Evolutionary conservation across 2,329 filamentous ascomycete genomes (phyloP).

Genomic region (Balansia obtecta): DNA sequence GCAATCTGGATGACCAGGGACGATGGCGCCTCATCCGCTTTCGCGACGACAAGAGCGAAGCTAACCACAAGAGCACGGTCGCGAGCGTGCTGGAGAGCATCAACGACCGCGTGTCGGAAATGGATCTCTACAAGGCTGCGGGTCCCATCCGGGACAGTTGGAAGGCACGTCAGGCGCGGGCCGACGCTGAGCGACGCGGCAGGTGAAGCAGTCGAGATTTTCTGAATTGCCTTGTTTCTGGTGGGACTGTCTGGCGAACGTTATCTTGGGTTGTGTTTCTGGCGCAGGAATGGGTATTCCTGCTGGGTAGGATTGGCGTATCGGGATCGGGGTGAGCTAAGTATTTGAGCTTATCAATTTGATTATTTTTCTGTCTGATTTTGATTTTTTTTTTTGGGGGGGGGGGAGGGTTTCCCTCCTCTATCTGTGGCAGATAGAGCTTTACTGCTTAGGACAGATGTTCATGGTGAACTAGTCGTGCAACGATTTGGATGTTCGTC

Average conservation of each 20-base stretch:
- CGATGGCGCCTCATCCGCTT: conserved; percentile 83
- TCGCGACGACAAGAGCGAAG: conserved; percentile 83
- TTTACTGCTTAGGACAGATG: background rate
- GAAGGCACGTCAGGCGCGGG: conserved; percentile 47
- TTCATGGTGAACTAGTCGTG: background rate
- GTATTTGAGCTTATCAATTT: background rate
- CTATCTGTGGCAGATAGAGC: too few relatives aligned
- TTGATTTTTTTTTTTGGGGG: background rate
- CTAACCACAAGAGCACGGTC: conserved; percentile 78
- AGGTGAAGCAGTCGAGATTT: conserved; percentile 2
- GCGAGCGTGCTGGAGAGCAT: conserved; percentile 85
- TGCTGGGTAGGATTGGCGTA: background rate
- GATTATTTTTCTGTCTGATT: background rate
- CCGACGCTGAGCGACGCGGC: conserved; percentile 16
- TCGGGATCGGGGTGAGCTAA: background rate
- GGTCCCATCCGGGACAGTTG: conserved; percentile 65
- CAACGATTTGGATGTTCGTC: too few relatives aligned
- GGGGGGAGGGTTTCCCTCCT: too few relatives aligned
- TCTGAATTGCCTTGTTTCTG: background rate
- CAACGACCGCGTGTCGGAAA: conserved; percentile 67
- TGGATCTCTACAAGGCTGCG: conserved; percentile 62
- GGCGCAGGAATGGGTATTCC: background rate
- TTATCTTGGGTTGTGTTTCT: background rate
- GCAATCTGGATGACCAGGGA: conserved; percentile 61
- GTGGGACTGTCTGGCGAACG: background rate